Conservation (phyloP, 2,329 filamentous ascomycete genomes). For the Calycina marina region DNA sequence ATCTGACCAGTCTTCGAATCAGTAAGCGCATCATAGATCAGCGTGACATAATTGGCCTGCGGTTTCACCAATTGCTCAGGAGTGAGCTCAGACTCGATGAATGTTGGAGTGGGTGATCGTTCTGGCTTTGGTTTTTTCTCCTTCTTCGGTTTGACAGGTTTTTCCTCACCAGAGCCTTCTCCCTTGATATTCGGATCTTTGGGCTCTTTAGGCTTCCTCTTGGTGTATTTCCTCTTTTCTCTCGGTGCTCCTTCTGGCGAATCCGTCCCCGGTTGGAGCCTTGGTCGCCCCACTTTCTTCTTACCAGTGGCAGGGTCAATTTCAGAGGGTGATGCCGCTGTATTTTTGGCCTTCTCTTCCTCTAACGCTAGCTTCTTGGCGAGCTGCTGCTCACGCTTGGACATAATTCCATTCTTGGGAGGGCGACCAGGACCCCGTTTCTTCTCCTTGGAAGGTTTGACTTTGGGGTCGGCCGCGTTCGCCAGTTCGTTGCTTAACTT, state of each 20-base stretch:
- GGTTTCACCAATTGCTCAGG: slow-evolving; percentile 61
- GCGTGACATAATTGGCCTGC: slow-evolving; percentile 38
- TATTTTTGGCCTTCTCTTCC: slow-evolving; percentile 33
- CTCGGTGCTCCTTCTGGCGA: slow-evolving; percentile 35
- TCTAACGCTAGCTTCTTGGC: slow-evolving; percentile 37
- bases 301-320: slow-evolving; percentile 28
- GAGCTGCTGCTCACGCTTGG: slow-evolving; percentile 55
- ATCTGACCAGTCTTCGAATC: slow-evolving; percentile 33
- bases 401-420: slow-evolving; percentile 73
- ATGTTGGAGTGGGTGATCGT: slow-evolving; percentile 37
- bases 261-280: slow-evolving; percentile 47
- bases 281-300: slow-evolving; percentile 49
- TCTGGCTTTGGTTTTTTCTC: slow-evolving; percentile 31
- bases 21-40: slow-evolving; percentile 41
- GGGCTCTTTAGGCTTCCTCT: slow-evolving; percentile 38
- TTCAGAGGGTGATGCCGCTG: slow-evolving; percentile 20
- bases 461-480: slow-evolving; percentile 3
- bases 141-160: slow-evolving; percentile 21
- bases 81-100: slow-evolving; percentile 42
- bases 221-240: slow-evolving; percentile 54
- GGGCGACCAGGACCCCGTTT: slow-evolving; percentile 61
- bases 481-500: slow-evolving; percentile 5
- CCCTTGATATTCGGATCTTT: slow-evolving; percentile 30
- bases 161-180: slow-evolving; percentile 38
- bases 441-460: slow-evolving; percentile 22